These are phyloP conservation scores for Pisolithus tinctorius DNA, from an alignment of 768 basidiomycete species.

Conservation along the genomic window DNA sequence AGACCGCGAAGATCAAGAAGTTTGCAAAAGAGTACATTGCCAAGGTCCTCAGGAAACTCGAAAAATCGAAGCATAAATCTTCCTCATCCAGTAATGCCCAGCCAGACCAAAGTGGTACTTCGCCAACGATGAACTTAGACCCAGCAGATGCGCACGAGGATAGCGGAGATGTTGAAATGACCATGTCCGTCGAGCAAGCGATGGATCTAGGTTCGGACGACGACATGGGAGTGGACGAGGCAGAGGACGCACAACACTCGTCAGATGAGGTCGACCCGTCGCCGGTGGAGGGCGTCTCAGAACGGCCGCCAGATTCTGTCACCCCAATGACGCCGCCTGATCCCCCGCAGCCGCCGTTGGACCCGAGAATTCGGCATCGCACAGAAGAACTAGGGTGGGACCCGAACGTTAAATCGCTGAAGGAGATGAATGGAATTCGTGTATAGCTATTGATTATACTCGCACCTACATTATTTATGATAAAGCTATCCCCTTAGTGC, in stretches of 20 bases:
- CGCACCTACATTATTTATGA: conserved; percentile 1
- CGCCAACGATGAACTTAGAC: conserved; percentile 5
- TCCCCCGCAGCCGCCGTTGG: conserved; percentile 12
- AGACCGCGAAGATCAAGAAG: conserved; percentile 82
- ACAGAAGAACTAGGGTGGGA: conserved; percentile 24
- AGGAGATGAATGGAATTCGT: conserved; percentile 14
- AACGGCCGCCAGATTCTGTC: conserved; percentile 20
- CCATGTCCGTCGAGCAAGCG: conserved; percentile 37
- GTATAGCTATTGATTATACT: conserved; percentile 1
- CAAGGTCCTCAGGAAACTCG: conserved; percentile 67
- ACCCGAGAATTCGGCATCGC: conserved; percentile 26
- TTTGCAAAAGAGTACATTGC: conserved; percentile 87
- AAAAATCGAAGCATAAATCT: conserved; percentile 30
- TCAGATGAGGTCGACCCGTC: conserved; percentile 24
- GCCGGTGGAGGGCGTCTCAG: conserved; percentile 27
- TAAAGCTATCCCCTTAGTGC: conserved; percentile 1
- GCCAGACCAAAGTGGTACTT: not conserved
- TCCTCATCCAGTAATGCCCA: conserved; percentile 12
- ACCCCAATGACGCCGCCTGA: conserved; percentile 27
- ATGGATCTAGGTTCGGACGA: conserved; percentile 37
- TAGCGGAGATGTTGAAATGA: conserved; percentile 23
- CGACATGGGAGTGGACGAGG: conserved; percentile 12
- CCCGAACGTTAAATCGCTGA: conserved; percentile 11
- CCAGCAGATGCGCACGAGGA: conserved; percentile 8
- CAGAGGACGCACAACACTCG: conserved; percentile 21